phyloP scores from a whole-genome alignment of 2,329 filamentous ascomycete species.

The Penicillium vulpinum region DNA sequence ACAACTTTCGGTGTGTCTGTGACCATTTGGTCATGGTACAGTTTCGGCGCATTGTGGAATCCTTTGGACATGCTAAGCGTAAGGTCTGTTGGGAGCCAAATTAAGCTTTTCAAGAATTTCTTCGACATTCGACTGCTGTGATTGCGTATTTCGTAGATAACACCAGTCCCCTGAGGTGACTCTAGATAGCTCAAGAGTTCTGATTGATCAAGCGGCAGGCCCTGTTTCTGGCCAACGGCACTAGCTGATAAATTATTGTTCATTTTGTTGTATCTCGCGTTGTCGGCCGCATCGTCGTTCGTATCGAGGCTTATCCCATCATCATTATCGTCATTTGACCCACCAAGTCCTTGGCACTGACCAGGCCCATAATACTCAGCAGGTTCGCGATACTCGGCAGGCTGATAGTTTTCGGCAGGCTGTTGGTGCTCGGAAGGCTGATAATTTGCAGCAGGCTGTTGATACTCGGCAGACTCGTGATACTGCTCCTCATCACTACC shows the following conservation, averaged over 20 bases:
- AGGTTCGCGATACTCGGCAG: neutral
- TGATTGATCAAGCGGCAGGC: slow-evolving; percentile 11
- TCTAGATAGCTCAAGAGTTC: slow-evolving; percentile 11
- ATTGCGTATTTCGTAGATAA: slow-evolving; percentile 10
- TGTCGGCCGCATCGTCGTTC: neutral
- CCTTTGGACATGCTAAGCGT: slow-evolving; percentile 79
- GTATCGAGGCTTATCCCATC: neutral
- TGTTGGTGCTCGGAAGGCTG: too few species aligned
- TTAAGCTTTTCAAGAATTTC: slow-evolving; percentile 69
- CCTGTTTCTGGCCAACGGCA: slow-evolving; percentile 1
- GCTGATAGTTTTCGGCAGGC: neutral
- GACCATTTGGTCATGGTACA: slow-evolving; percentile 83
- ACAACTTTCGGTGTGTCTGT: slow-evolving; percentile 76
- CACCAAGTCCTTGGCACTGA: neutral
- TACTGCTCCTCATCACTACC: slow-evolving; percentile 3
- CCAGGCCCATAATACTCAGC: neutral
- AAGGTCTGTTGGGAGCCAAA: slow-evolving; percentile 83
- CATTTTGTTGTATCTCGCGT: neutral
- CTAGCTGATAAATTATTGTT: neutral
- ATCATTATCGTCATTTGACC: neutral
- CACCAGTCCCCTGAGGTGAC: neutral
- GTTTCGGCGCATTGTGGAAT: slow-evolving; percentile 80
- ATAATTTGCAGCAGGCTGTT: too few species aligned
- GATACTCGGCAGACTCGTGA: neutral
- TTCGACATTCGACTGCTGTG: slow-evolving; percentile 51